These are phyloP conservation scores for Medicago ruthenica DNA, from an alignment of 306 rosid genomes.

Conservation along the genomic window DNA sequence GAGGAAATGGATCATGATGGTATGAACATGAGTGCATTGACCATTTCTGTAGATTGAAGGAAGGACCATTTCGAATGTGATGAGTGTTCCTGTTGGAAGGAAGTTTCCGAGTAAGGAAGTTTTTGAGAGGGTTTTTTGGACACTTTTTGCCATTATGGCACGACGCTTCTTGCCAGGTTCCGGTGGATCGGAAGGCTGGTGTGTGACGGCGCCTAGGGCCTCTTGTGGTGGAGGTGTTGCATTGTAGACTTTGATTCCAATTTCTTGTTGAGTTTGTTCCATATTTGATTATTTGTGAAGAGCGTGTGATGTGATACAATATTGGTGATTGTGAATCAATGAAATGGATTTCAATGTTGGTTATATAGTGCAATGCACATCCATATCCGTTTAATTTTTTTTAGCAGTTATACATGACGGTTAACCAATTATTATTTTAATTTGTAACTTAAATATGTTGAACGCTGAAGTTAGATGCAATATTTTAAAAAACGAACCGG, in stretches of 20 bases:
- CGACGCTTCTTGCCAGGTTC: slow-evolving; percentile 52
- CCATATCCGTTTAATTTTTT: not conserved
- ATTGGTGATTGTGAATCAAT: not conserved
- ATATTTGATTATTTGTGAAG: slow-evolving; percentile 5
- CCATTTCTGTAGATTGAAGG: slow-evolving; percentile 71
- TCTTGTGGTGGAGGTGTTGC: slow-evolving; percentile 34
- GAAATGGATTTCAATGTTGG: not conserved
- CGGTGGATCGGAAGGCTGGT: not conserved
- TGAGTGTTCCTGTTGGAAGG: slow-evolving; percentile 82
- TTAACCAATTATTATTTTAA: not conserved
- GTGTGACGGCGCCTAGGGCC: not conserved
- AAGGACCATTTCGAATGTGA: slow-evolving; percentile 83
- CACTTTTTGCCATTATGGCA: slow-evolving; percentile 72
- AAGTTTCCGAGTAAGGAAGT: slow-evolving; percentile 76
- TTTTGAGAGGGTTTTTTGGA: slow-evolving; percentile 75
- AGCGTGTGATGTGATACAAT: not conserved
- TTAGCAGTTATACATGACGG: not conserved
- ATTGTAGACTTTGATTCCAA: slow-evolving; percentile 72
- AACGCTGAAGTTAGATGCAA: too few relatives aligned
- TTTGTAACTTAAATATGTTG: too few relatives aligned
- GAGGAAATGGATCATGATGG: slow-evolving; percentile 59
- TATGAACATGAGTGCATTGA: slow-evolving; percentile 54
- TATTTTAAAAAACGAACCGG: too few relatives aligned
- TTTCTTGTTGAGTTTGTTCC: slow-evolving; percentile 39
- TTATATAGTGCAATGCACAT: not conserved